Evolutionary conservation across 73 alveolate genomes (phyloP).

Genomic region (Tetrahymena thermophila): DNA sequence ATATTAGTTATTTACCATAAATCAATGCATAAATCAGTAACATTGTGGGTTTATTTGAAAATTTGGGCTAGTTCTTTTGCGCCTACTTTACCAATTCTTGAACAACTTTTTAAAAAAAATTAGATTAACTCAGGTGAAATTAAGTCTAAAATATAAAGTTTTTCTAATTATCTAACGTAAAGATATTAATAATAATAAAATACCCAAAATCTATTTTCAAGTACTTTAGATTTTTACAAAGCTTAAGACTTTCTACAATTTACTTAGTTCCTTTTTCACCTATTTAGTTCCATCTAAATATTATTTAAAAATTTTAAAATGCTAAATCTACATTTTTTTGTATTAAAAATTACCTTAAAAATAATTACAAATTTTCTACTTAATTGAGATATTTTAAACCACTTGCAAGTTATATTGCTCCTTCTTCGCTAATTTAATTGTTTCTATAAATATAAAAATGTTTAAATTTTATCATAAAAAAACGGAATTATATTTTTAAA

Average conservation of each 20-base stretch:
- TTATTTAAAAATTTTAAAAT: neutral
- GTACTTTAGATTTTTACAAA: neutral
- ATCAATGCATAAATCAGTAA: neutral
- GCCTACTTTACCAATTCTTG: neutral
- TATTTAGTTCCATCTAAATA: neutral
- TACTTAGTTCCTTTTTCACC: neutral
- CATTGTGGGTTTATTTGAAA: neutral
- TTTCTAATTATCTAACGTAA: neutral
- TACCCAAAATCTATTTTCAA: neutral
- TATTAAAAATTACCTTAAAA: neutral
- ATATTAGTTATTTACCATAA: neutral
- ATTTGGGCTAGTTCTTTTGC: neutral
- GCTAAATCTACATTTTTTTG: neutral
- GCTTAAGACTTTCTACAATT: neutral
- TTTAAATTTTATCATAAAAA: neutral
- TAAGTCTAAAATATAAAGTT: neutral
- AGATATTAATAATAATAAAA: neutral
- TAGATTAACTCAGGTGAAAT: neutral
- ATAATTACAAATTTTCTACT: neutral
- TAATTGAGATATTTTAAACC: neutral
- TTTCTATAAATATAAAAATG: neutral
- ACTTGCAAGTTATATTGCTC: neutral
- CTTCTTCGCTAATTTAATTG: neutral
- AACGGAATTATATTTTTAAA: neutral
- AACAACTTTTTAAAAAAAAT: neutral